Conservation (phyloP, 768 basidiomycete species). For the Fomitopsis serialis region DNA sequence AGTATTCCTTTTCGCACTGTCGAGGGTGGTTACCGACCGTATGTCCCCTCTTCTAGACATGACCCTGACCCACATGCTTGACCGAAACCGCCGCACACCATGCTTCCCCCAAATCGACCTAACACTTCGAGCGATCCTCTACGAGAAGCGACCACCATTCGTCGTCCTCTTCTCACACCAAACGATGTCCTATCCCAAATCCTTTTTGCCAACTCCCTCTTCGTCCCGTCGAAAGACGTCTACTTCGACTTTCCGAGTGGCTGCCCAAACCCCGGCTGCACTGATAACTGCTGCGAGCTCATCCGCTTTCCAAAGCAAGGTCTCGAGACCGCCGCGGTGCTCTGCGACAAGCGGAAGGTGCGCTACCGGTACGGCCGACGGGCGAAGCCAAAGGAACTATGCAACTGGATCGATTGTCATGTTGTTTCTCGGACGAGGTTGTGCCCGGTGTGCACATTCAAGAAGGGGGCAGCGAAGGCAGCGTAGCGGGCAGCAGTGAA, state of each 20-base stretch:
- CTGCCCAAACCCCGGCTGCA: conserved; percentile 75
- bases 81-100: conserved; percentile 65
- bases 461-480: conserved; percentile 35
- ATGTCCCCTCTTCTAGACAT: conserved; percentile 37
- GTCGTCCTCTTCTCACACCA: conserved; percentile 76
- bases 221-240: conserved; percentile 66
- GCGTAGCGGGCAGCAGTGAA: conserved; percentile 32
- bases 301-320: conserved; percentile 72
- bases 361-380: conserved; percentile 33
- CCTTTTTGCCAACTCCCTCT: conserved; percentile 67
- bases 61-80: conserved; percentile 61
- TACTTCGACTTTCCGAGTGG: conserved; percentile 78
- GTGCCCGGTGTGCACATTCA: conserved; percentile 4
- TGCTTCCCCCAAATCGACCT: conserved; percentile 83
- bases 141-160: conserved; percentile 74
- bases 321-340: conserved; percentile 51
- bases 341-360: conserved; percentile 51
- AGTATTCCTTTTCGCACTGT: conserved; percentile 19
- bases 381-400: conserved; percentile 59
- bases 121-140: conserved; percentile 66
- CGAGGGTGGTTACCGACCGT: conserved; percentile 1
- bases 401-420: conserved; percentile 78
- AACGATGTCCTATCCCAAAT: conserved; percentile 80
- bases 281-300: conserved; percentile 73
- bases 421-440: conserved; percentile 49